phyloP scores from a whole-genome alignment of 495 filamentous ascomycete genomes.

The Hyphodiscus hymeniophilus region DNA sequence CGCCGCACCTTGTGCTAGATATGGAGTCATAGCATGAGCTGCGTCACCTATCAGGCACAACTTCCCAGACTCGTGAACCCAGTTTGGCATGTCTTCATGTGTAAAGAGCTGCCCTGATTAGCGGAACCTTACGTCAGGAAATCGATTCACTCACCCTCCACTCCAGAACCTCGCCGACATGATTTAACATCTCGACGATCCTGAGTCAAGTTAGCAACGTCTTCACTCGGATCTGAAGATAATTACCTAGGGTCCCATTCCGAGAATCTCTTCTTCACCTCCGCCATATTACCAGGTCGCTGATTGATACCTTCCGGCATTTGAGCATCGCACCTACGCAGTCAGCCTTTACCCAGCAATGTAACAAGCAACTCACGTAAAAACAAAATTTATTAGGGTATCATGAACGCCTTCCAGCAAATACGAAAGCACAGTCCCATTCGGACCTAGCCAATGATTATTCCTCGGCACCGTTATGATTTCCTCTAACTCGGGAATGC shows the following conservation, averaged over 20 bases:
- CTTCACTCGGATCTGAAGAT: too few relatives aligned
- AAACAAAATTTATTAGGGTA: slow-evolving; percentile 56
- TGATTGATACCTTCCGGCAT: slow-evolving; percentile 17
- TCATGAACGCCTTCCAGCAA: slow-evolving; percentile 43
- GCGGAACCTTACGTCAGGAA: slow-evolving; percentile 36
- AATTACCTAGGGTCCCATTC: slow-evolving; percentile 44
- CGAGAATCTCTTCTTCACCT: slow-evolving; percentile 54
- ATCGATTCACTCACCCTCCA: slow-evolving; percentile 30
- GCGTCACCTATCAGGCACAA: slow-evolving; percentile 61
- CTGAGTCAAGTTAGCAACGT: background rate
- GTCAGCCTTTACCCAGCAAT: background rate
- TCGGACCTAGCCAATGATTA: slow-evolving; percentile 60
- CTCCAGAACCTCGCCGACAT: slow-evolving; percentile 15
- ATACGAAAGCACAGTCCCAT: slow-evolving; percentile 56
- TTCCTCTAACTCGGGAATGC: slow-evolving; percentile 37
- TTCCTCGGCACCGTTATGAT: slow-evolving; percentile 47
- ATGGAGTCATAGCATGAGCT: slow-evolving; percentile 61
- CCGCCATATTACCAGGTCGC: slow-evolving; percentile 43
- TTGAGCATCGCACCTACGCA: slow-evolving; percentile 13
- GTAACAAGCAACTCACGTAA: slow-evolving; percentile 52
- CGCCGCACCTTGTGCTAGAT: slow-evolving; percentile 31
- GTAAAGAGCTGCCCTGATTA: slow-evolving; percentile 59
- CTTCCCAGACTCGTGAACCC: slow-evolving; percentile 43
- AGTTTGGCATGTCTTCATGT: slow-evolving; percentile 42
- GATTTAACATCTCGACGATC: slow-evolving; percentile 14